Percentiles rank a stretch among this genome's conserved stretches.
Conservation (phyloP, 1,284 basidiomycete species). For the Ustilago trichophora region DNA sequence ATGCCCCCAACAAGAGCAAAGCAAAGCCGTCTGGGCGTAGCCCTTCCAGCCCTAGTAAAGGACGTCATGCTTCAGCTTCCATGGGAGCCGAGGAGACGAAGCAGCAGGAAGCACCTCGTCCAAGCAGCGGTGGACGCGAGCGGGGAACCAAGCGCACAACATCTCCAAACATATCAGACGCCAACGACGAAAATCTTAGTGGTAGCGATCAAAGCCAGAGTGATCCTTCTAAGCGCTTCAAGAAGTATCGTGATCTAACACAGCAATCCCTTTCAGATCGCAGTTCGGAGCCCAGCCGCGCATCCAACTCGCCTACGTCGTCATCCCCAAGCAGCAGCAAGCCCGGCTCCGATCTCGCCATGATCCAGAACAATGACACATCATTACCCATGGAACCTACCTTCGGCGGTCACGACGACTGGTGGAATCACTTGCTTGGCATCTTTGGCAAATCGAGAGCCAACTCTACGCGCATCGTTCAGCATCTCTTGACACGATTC, state of each 20-base stretch:
- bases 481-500: constrained; percentile 38
- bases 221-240: too few relatives aligned
- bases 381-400: constrained; percentile 32
- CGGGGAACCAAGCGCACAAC: constrained; percentile 16
- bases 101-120: not conserved
- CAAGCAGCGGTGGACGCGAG: not conserved
- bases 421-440: constrained; percentile 33
- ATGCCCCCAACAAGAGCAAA: constrained; percentile 29
- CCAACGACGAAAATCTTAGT: not conserved
- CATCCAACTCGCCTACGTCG: not conserved
- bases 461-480: constrained; percentile 19
- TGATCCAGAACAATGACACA: constrained; percentile 42
- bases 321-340: constrained; percentile 34
- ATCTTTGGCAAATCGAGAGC: constrained; percentile 18
- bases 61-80: not conserved
- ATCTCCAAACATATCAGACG: not conserved
- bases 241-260: not conserved
- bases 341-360: constrained; percentile 44
- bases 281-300: not conserved
- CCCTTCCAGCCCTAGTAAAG: not conserved
- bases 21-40: constrained; percentile 9
- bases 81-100: not conserved
- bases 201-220: not conserved
- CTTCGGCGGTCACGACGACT: constrained; percentile 17
- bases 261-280: not conserved